Conservation (phyloP, 805 yeast species). For the Pichia sporocuriosa region DNA sequence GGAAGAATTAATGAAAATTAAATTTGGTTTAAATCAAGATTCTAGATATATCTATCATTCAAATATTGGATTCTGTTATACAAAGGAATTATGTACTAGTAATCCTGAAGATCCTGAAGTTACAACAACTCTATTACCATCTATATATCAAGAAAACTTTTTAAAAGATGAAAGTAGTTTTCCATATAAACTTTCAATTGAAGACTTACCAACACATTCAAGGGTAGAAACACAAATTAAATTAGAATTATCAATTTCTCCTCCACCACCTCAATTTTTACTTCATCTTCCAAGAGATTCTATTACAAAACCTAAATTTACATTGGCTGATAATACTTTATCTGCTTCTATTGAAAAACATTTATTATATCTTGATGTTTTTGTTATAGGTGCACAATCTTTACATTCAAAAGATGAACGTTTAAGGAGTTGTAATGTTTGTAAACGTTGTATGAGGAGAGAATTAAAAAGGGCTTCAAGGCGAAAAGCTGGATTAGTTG, state of each 20-base stretch:
- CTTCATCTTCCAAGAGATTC: slow-evolving; percentile 83
- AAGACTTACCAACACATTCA: slow-evolving; percentile 69
- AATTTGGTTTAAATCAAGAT: slow-evolving; percentile 38
- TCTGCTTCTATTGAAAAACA: slow-evolving; percentile 45
- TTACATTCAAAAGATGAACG: slow-evolving; percentile 10
- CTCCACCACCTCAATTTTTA: slow-evolving; percentile 68
- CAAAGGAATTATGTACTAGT: slow-evolving; percentile 6
- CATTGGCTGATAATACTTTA: slow-evolving; percentile 44
- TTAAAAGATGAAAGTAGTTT: slow-evolving; percentile 22
- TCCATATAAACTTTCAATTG: slow-evolving; percentile 46
- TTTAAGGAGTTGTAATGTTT: slow-evolving; percentile 56
- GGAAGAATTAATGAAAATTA: slow-evolving; percentile 43
- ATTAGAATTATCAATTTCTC: slow-evolving; percentile 57
- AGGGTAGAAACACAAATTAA: slow-evolving; percentile 96
- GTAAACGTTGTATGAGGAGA: slow-evolving; percentile 83
- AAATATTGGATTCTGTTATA: slow-evolving; percentile 20
- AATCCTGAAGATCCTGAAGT: slow-evolving; percentile 21
- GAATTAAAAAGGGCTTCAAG: slow-evolving; percentile 93
- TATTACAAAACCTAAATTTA: slow-evolving; percentile 79
- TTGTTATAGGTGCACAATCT: slow-evolving; percentile 43
- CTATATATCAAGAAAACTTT: slow-evolving; percentile 21
- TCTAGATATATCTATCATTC: slow-evolving; percentile 22
- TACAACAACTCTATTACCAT: slow-evolving; percentile 25
- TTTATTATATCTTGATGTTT: slow-evolving; percentile 66
- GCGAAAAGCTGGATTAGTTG: slow-evolving; percentile 71